Evolutionary conservation across 2,329 filamentous ascomycete species (phyloP), one percentile per base, ranked within the genome.

Genomic region (Colletotrichum navitas): DNA sequence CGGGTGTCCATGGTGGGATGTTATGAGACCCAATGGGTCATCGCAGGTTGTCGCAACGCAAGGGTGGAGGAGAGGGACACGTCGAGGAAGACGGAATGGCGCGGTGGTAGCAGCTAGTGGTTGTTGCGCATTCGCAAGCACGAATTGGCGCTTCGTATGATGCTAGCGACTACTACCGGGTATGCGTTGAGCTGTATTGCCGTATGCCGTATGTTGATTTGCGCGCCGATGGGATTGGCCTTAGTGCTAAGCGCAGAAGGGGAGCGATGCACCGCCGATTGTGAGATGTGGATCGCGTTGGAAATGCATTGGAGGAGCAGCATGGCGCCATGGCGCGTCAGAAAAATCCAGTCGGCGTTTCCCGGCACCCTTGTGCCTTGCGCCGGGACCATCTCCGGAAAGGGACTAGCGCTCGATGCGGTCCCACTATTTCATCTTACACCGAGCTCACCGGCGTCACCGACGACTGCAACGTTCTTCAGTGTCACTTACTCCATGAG

Each of bases 1-100:
- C 83, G 83, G 63, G 77, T 75, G 77, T 87, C 85, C 87, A 89
- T 89, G 49, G 26, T 72, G 67, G 51, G 55, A 56, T 64, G 26
- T 39, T 70, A 63, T 24, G 34, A 72, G 47, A 71, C 70, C 67
- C 70, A 71, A 71, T 71, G 61, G 69, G 26, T 71, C 70, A 72
- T 72, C 34, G 66, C 55, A 72, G 32, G 70, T 63, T 51, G 67
- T 72, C 67, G 70, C 70, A 72, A 66, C 56, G 60, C 69, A n/a
- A 52, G 43, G 41, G 36, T 29, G 29, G 39, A 36, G 66, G 60
- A 8, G 43, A 36, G 49, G 34, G 36, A 68, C 59, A 62, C 59
- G 64, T 71, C 64, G 43, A 65, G 61, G 43, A 36, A 41, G 39
- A 26, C 32, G 59, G 24, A 32, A 63, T 14, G 26, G 34, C 24